Percentiles rank a stretch among this genome's conserved stretches.
phyloP scores from a whole-genome alignment of 495 filamentous ascomycete species.

The Extremus antarcticus region DNA sequence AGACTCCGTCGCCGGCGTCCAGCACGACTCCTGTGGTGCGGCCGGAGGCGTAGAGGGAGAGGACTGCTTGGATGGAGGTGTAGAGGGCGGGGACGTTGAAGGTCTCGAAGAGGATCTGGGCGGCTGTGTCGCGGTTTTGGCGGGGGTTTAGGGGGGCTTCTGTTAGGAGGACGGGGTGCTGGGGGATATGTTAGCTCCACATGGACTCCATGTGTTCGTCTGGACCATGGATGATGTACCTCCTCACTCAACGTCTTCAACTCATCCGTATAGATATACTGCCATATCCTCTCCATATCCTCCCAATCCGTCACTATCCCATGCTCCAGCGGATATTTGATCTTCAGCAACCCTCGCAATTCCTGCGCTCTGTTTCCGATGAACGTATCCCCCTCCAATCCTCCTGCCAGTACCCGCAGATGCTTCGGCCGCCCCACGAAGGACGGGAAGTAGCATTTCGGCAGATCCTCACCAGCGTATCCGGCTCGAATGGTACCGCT shows the following conservation, averaged over 20 bases:
- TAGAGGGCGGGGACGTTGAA: constrained; percentile 97
- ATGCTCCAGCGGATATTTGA: constrained; percentile 90
- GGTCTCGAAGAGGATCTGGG: constrained; percentile 96
- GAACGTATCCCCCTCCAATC: constrained; percentile 93
- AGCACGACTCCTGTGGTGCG: constrained; percentile 94
- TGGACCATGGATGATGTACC: constrained; percentile 37
- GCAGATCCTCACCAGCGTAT: constrained; percentile 89
- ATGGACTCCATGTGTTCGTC: constrained; percentile 3
- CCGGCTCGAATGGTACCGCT: constrained; percentile 95
- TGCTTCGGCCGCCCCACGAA: constrained; percentile 97
- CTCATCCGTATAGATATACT: constrained; percentile 69
- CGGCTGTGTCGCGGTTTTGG: constrained; percentile 89
- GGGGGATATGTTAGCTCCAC: background rate
- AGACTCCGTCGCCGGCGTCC: constrained; percentile 92
- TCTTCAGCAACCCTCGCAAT: constrained; percentile 84
- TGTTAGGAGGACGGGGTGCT: constrained; percentile 94
- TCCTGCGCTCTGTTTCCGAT: constrained; percentile 90
- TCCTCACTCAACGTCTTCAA: constrained; percentile 95
- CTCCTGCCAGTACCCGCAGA: constrained; percentile 86
- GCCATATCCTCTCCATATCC: constrained; percentile 99
- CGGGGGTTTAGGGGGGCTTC: constrained; percentile 95
- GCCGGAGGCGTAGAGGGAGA: constrained; percentile 92
- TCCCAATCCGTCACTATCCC: constrained; percentile 99
- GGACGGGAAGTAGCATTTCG: constrained; percentile 95
- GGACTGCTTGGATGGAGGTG: constrained; percentile 91